Evolutionary conservation across 75 land plant genomes (phyloP).

Genomic region (Cupressus sempervirens): DNA sequence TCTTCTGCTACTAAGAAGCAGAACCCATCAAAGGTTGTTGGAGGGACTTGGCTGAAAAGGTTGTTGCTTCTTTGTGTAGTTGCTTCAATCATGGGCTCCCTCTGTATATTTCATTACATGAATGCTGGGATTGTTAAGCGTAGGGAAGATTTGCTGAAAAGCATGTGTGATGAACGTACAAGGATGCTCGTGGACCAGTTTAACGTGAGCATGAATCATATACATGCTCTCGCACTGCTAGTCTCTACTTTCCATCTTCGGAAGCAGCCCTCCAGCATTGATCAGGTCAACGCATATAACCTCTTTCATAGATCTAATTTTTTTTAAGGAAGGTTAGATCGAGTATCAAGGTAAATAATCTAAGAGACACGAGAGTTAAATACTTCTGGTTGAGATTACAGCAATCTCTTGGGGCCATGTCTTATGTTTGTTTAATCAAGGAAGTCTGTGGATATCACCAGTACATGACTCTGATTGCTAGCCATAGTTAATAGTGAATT

Average conservation of each 20-base stretch:
- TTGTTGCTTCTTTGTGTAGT: constrained; percentile 47
- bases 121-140: constrained; percentile 39
- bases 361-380: not conserved
- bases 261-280: constrained; percentile 81
- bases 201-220: constrained; percentile 93
- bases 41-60: constrained; percentile 48
- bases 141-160: constrained; percentile 69
- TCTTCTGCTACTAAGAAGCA: not conserved
- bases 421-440: not conserved
- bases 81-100: constrained; percentile 23
- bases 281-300: constrained; percentile 53
- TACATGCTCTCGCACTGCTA: constrained; percentile 80
- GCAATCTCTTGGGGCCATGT: not conserved
- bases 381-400: not conserved
- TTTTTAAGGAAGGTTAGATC: not conserved
- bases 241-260: constrained; percentile 89
- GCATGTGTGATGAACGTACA: constrained; percentile 94
- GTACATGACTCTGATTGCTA: not conserved
- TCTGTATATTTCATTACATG: constrained; percentile 47
- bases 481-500: not conserved
- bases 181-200: constrained; percentile 96
- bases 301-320: not conserved
- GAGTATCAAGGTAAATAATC: not conserved
- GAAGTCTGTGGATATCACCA: not conserved
- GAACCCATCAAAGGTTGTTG: constrained; percentile 16